Evolutionary conservation across 805 yeast species (phyloP), one percentile per base, ranked within the genome.

Genomic region (Zygosaccharomyces bisporus): DNA sequence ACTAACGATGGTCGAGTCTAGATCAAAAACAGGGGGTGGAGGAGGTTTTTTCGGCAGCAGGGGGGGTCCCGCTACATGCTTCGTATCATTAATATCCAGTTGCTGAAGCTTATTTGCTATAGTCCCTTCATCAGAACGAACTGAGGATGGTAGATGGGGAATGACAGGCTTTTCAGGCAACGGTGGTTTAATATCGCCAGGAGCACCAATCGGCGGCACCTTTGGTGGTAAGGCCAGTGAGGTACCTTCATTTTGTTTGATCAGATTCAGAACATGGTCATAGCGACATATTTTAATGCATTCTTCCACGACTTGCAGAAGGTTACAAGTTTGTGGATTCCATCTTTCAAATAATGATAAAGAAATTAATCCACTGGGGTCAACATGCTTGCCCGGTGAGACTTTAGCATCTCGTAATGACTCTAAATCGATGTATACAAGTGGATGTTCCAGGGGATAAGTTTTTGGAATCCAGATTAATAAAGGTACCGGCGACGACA

Each of bases 381-480:
- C 95, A 3, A 86, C 76, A 53, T 76, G 71, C 51, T 79, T 81
- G 19, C 83, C 82, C 0, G 89, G 83, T 32, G 70, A 70, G 13
- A 83, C 60, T 27, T 70, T 59, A 10, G 58, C 60, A 18, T 64
- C 57, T 27, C 67, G 68, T n/a, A 79, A 73, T 2, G 83, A 80
- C 27, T 54, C 63, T 8, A 60, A 33, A 16, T 74, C 71, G 8
- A 89, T 76, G 56, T 71, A 84, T 0, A 79, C 74, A n/a, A 79
- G 54, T 0, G 97, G 97, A 1, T 82, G 73, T 2, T 66, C 69
- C n/a, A 56, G 53, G 0, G 96, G 96, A 52, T 85, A 89, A 18
- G 71, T 69, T 20, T 73, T 72, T 0, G 95, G 95, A 4, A 90
- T 56, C 95, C 95, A 88, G 4, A 89, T 61, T 43, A 79, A 80